These are phyloP conservation scores for Trametes villosa DNA, from an alignment of 768 basidiomycete genomes.

Conservation along the genomic window DNA sequence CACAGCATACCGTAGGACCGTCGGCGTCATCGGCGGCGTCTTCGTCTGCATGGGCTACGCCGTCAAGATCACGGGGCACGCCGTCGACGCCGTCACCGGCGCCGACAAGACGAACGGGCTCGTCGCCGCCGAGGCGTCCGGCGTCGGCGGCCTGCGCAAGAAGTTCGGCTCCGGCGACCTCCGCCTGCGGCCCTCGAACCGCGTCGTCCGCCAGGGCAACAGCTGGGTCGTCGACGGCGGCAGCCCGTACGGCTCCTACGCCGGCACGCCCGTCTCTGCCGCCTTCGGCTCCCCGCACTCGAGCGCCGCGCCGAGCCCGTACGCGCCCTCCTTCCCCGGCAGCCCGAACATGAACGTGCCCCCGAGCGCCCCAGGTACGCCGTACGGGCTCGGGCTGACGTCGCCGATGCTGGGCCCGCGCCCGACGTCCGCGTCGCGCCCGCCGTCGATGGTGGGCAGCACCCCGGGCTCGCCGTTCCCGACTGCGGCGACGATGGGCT, in stretches of 20 bases:
- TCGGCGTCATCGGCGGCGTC: conserved; percentile 93
- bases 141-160: conserved; percentile 56
- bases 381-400: conserved; percentile 20
- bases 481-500: conserved; percentile 34
- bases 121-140: conserved; percentile 67
- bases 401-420: conserved; percentile 19
- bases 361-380: conserved; percentile 3
- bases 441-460: conserved; percentile 5
- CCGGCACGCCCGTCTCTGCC: conserved; percentile 40
- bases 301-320: conserved; percentile 9
- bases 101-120: conserved; percentile 55
- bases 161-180: conserved; percentile 75
- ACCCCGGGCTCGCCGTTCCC: conserved; percentile 24
- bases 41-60: conserved; percentile 86
- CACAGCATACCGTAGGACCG: conserved; percentile 47
- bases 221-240: conserved; percentile 66
- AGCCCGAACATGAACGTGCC: conserved; percentile 19
- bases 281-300: conserved; percentile 36
- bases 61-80: conserved; percentile 56
- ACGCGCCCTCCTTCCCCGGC: conserved; percentile 6
- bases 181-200: conserved; percentile 53
- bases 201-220: conserved; percentile 58
- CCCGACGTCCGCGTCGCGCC: conserved; percentile 13
- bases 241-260: conserved; percentile 42
- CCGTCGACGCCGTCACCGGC: conserved; percentile 66